Conservation (phyloP, 2,329 filamentous ascomycete species). For the Fulvia fulva region DNA sequence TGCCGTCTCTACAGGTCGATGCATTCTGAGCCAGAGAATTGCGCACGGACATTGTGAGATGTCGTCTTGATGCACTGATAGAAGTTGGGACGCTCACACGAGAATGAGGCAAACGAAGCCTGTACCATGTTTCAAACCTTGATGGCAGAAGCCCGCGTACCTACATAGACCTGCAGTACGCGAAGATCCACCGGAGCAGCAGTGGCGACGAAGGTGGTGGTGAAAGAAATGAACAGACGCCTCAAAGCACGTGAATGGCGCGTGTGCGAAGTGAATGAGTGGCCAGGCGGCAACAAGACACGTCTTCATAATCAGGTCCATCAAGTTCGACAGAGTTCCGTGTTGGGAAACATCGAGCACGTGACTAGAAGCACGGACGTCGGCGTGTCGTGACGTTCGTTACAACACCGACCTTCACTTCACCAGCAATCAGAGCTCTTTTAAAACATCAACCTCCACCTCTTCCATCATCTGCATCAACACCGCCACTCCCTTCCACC, state of each 20-base stretch:
- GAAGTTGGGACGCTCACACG: neutral
- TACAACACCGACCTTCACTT: neutral
- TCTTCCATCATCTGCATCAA: neutral
- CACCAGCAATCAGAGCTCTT: neutral
- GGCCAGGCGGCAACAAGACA: neutral
- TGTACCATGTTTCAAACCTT: neutral
- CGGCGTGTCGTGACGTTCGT: neutral
- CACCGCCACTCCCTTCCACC: neutral
- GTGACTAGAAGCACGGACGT: neutral
- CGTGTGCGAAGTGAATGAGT: conserved; percentile 1
- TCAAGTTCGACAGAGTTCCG: conserved; percentile 1
- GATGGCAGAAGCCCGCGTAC: neutral
- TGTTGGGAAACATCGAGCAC: neutral
- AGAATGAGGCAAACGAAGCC: neutral
- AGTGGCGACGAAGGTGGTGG: neutral
- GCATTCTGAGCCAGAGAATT: neutral
- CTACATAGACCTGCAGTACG: neutral
- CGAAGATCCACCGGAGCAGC: neutral
- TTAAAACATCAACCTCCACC: neutral
- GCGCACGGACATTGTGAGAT: too few relatives aligned
- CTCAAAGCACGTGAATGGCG: neutral
- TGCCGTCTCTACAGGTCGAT: neutral
- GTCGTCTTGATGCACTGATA: neutral
- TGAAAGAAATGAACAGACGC: neutral
- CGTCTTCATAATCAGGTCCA: neutral